Conservation (phyloP, 108 stramenopile genomes). For the Skeletonema potamos region DNA sequence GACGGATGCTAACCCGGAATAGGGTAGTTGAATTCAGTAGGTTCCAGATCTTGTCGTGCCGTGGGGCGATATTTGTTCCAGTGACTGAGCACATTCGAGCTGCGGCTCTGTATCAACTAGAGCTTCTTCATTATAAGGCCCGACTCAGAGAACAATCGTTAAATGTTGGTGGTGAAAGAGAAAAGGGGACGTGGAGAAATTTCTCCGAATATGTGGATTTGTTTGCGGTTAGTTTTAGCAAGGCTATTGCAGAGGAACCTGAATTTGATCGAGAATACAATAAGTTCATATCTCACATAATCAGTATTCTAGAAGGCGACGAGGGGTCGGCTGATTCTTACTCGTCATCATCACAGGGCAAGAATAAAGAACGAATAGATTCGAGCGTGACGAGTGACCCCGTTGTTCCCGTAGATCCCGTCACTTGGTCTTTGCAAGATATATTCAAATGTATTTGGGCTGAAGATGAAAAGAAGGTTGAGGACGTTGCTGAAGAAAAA, state of each 20-base stretch:
- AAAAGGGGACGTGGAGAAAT: slow-evolving; percentile 49
- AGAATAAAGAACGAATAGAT: neutral
- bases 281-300: slow-evolving; percentile 63
- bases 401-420: neutral
- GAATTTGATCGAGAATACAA: slow-evolving; percentile 81
- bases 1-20: slow-evolving; percentile 16
- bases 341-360: neutral
- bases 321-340: slow-evolving; percentile 2
- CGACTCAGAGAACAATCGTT: slow-evolving; percentile 47
- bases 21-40: slow-evolving; percentile 55
- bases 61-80: slow-evolving; percentile 76
- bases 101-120: slow-evolving; percentile 76
- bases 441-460: slow-evolving; percentile 30
- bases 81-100: slow-evolving; percentile 79
- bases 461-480: slow-evolving; percentile 3
- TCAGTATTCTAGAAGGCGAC: slow-evolving; percentile 70
- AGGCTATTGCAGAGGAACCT: slow-evolving; percentile 78
- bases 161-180: slow-evolving; percentile 4
- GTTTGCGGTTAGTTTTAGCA: slow-evolving; percentile 72
- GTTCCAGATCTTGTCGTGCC: slow-evolving; percentile 62
- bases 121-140: slow-evolving; percentile 70
- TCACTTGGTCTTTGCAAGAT: slow-evolving; percentile 4
- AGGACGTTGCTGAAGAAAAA: slow-evolving; percentile 1
- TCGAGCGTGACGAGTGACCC: neutral
- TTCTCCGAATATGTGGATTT: slow-evolving; percentile 69